Evolutionary conservation across 2,329 filamentous ascomycete species (phyloP).

Genomic region (Microdochium trichocladiopsis): DNA sequence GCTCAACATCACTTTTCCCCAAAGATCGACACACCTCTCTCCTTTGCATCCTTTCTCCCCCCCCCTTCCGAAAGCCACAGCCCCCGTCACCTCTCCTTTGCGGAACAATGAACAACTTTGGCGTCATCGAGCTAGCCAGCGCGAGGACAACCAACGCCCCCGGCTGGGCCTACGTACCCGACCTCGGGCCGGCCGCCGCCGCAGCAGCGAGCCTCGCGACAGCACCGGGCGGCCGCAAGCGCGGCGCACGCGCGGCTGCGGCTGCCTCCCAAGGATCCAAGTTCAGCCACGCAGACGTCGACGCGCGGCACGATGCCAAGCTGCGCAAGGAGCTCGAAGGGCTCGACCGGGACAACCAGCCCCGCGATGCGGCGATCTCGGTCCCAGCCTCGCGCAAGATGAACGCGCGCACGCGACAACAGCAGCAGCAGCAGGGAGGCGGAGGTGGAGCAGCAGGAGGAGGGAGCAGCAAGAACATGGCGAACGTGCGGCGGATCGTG

Average conservation of each 20-base stretch:
- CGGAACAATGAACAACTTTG: slow-evolving; percentile 54
- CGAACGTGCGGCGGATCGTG: slow-evolving; percentile 68
- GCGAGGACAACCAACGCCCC: slow-evolving; percentile 64
- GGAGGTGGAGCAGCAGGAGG: neutral
- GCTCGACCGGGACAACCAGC: slow-evolving; percentile 71
- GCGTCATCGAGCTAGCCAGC: slow-evolving; percentile 76
- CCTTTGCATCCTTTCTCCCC: no score
- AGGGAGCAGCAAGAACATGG: slow-evolving; percentile 49
- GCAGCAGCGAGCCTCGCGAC: neutral
- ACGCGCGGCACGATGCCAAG: slow-evolving; percentile 76
- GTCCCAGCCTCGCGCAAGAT: slow-evolving; percentile 38
- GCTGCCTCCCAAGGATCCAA: slow-evolving; percentile 30
- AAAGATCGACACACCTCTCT: neutral
- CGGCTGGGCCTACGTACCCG: slow-evolving; percentile 88
- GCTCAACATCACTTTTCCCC: neutral
- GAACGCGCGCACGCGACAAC: slow-evolving; percentile 22
- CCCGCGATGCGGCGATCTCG: slow-evolving; percentile 61
- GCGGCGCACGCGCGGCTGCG: slow-evolving; percentile 51
- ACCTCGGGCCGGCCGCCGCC: slow-evolving; percentile 51
- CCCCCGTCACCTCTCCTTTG: no score
- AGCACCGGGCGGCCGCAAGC: slow-evolving; percentile 55
- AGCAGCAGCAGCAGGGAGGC: no score
- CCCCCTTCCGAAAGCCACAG: no score
- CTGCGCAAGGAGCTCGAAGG: slow-evolving; percentile 75
- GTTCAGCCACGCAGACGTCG: slow-evolving; percentile 56